A percentile compares a stretch with the other conserved stretches of the same genome.
Conservation (phyloP, 2,329 filamentous ascomycete genomes). For the Venturiaceae sp. region DNA sequence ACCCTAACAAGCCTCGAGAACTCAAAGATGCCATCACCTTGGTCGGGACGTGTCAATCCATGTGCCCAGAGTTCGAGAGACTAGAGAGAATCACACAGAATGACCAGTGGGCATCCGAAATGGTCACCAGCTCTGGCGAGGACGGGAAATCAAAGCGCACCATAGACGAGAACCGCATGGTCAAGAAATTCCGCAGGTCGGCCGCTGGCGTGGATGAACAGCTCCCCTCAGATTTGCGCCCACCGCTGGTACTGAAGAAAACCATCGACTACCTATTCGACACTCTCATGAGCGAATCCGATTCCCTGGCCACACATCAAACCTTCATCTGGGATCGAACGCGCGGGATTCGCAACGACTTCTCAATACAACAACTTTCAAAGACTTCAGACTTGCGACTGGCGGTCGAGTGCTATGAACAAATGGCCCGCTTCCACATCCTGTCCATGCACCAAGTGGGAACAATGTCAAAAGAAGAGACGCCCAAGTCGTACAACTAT, state of each 20-base stretch:
- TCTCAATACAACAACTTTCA: conserved; percentile 51
- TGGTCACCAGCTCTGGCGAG: conserved; percentile 28
- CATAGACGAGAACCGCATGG: conserved; percentile 46
- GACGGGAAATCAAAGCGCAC: conserved; percentile 11
- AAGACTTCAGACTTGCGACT: conserved; percentile 45
- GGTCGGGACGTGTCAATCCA: conserved; percentile 51
- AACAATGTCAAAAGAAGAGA: conserved; percentile 23
- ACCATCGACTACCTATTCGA: conserved; percentile 33
- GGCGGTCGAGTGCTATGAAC: conserved; percentile 51
- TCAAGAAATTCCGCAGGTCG: conserved; percentile 54
- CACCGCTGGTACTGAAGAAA: conserved; percentile 36
- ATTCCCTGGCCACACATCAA: conserved; percentile 13
- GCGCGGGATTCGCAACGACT: conserved; percentile 54
- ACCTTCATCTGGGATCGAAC: conserved; percentile 56
- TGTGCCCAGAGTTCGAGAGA: conserved; percentile 56
- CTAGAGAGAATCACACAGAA: conserved; percentile 52
- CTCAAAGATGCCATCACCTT: conserved; percentile 52
- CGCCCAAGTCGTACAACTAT: conserved; percentile 41
- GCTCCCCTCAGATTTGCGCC: conserved; percentile 53
- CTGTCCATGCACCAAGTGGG: conserved; percentile 51
- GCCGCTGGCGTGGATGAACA: conserved; percentile 55
- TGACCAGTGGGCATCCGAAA: conserved; percentile 52
- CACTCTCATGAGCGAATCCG: conserved; percentile 29
- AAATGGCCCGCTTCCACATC: conserved; percentile 55
- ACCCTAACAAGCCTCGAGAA: conserved; percentile 50